phyloP scores from a whole-genome alignment of 78 protist genomes.

The Diacronema lutheri region DNA sequence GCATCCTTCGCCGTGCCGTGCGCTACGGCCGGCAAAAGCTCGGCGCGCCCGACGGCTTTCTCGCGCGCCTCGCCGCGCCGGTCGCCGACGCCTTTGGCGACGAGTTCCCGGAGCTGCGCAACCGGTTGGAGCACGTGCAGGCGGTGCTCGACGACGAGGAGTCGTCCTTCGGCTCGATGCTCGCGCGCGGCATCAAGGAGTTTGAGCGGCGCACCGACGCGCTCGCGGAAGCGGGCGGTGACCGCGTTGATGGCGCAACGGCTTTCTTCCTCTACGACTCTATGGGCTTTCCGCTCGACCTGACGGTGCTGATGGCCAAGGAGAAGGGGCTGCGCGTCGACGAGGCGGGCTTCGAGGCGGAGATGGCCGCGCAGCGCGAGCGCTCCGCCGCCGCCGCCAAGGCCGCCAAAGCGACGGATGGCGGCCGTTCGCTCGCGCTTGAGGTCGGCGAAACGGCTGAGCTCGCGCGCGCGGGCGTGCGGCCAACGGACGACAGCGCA shows the following conservation, averaged over 20 bases:
- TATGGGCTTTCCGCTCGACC: conserved; percentile 94
- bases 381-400: conserved; percentile 27
- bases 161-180: conserved; percentile 64
- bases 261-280: conserved; percentile 84
- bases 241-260: conserved; percentile 54
- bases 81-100: conserved; percentile 72
- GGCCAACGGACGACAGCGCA: conserved; percentile 77
- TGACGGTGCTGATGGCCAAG: conserved; percentile 89
- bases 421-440: conserved; percentile 20
- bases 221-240: not conserved
- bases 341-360: conserved; percentile 50
- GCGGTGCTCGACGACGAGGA: conserved; percentile 83
- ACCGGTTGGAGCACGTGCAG: conserved; percentile 22
- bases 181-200: conserved; percentile 61
- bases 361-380: conserved; percentile 47
- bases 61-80: conserved; percentile 66
- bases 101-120: conserved; percentile 77
- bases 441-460: conserved; percentile 43
- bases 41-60: conserved; percentile 79
- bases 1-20: conserved; percentile 92
- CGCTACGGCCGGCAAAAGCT: conserved; percentile 86
- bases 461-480: conserved; percentile 33
- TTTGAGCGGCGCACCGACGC: conserved; percentile 56
- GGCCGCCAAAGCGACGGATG: not conserved
- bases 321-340: conserved; percentile 83